phyloP scores from a whole-genome alignment of 306 rosid species.

The Potentilla sterilis region DNA sequence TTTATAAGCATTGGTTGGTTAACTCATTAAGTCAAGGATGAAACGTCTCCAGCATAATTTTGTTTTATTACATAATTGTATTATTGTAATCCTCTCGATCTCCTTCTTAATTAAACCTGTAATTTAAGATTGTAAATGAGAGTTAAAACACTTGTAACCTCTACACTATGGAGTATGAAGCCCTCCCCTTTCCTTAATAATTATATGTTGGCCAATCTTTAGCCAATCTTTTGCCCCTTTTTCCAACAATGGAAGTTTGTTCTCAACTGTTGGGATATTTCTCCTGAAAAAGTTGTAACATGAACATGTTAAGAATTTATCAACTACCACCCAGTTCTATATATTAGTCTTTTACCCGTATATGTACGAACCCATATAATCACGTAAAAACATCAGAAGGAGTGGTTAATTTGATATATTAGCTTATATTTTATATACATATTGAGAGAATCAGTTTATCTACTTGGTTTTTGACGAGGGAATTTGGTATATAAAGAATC shows the following conservation, averaged over 20 bases:
- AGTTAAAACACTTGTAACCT: conserved; percentile 17
- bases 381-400: no score
- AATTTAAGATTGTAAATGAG: conserved; percentile 4
- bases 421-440: no score
- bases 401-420: no score
- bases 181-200: conserved; percentile 27
- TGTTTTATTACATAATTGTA: conserved; percentile 25
- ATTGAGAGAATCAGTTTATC: no score
- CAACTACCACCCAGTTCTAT: no score
- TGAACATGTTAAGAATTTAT: neutral
- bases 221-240: neutral
- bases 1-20: conserved; percentile 71
- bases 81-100: conserved; percentile 16
- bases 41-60: conserved; percentile 67
- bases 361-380: no score
- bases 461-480: no score
- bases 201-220: conserved; percentile 8
- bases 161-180: conserved; percentile 17
- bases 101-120: neutral
- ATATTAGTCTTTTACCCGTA: no score
- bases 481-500: no score
- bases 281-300: neutral
- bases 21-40: conserved; percentile 82
- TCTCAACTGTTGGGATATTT: neutral
- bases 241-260: conserved; percentile 23